phyloP scores from a whole-genome alignment of 2,329 filamentous ascomycete species.

The Aspergillus sp. region DNA sequence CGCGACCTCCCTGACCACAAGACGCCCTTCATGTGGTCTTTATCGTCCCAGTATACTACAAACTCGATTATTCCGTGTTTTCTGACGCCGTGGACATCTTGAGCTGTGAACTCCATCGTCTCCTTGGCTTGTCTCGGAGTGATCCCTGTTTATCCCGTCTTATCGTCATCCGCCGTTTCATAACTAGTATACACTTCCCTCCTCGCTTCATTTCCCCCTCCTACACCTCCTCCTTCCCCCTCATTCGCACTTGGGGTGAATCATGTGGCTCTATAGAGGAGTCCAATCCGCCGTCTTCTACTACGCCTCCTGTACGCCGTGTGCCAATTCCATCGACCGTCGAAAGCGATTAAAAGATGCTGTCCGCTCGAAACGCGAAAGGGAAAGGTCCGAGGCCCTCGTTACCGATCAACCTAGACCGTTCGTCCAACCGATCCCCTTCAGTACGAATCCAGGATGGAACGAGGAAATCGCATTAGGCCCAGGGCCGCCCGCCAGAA shows the following conservation, averaged over 20 bases:
- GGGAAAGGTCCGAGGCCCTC: slow-evolving; percentile 54
- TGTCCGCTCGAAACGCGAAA: slow-evolving; percentile 59
- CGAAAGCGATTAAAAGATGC: slow-evolving; percentile 66
- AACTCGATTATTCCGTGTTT: slow-evolving; percentile 18
- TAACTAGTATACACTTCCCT: background rate
- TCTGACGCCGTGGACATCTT: slow-evolving; percentile 7
- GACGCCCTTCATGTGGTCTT: slow-evolving; percentile 32
- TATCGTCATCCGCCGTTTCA: background rate
- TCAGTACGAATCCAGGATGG: slow-evolving; percentile 85
- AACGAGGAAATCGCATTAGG: slow-evolving; percentile 77
- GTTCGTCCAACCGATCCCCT: slow-evolving; percentile 71
- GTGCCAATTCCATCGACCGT: slow-evolving; percentile 62
- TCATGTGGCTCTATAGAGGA: slow-evolving; percentile 44
- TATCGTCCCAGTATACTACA: slow-evolving; percentile 17
- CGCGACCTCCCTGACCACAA: slow-evolving; percentile 6
- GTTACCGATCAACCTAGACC: slow-evolving; percentile 60
- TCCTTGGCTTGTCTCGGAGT: background rate
- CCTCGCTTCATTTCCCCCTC: slow-evolving; percentile 1
- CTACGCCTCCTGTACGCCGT: slow-evolving; percentile 49
- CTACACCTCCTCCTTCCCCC: slow-evolving; percentile 2
- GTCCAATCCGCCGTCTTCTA: slow-evolving; percentile 46
- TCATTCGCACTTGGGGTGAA: slow-evolving; percentile 9
- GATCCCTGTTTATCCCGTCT: background rate
- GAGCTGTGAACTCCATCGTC: background rate
- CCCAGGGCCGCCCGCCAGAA: slow-evolving; percentile 61